Conservation (phyloP, 208 protist genomes). For the Perkinsela sp. region DNA sequence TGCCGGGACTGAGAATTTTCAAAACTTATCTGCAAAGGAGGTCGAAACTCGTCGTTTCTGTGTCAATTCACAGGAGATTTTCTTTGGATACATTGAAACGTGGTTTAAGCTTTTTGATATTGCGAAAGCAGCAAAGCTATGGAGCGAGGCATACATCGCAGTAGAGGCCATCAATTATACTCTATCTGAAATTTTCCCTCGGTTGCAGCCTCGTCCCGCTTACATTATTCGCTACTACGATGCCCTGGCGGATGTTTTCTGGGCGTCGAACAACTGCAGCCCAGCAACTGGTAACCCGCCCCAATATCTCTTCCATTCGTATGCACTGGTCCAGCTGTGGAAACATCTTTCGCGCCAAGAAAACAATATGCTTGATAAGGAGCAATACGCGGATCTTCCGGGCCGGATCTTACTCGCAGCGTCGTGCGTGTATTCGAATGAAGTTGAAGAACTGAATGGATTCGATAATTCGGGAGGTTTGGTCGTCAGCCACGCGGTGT, state of each 20-base stretch:
- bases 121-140: not conserved
- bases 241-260: not conserved
- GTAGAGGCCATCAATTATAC: not conserved
- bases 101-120: not conserved
- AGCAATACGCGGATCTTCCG: not conserved
- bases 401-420: not conserved
- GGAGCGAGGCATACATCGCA: not conserved
- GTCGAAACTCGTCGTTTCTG: not conserved
- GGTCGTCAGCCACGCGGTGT: not conserved
- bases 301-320: not conserved
- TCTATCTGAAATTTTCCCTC: not conserved
- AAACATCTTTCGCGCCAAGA: not conserved
- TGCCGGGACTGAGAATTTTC: not conserved
- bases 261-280: not conserved
- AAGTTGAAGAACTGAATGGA: not conserved
- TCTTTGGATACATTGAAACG: not conserved
- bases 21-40: not conserved
- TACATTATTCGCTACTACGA: not conserved
- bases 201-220: not conserved
- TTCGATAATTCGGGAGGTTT: not conserved
- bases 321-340: not conserved
- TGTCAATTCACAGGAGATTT: not conserved
- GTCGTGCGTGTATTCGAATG: not conserved
- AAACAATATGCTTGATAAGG: not conserved
- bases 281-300: not conserved